Percentiles rank a stretch among this genome's conserved stretches.
These are phyloP conservation scores for Sclerotinia nivalis DNA, from an alignment of 2,329 filamentous ascomycete species.

Conservation along the genomic window DNA sequence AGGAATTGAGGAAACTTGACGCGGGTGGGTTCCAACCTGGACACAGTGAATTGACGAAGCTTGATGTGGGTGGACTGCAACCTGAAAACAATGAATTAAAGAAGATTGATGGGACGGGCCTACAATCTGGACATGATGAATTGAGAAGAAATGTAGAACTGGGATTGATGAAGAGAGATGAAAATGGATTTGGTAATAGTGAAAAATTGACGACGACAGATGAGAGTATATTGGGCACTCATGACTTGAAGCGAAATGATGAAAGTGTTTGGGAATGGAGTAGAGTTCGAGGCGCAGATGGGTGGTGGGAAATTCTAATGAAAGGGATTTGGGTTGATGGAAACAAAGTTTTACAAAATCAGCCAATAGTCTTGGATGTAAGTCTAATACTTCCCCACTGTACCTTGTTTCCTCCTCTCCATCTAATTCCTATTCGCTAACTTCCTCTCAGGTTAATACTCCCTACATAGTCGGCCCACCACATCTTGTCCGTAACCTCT, in stretches of 20 bases:
- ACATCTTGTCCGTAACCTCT: constrained; percentile 29
- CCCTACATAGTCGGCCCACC: constrained; percentile 34
- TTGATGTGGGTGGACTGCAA: not conserved
- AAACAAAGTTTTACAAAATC: constrained; percentile 28
- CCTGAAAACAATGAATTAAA: constrained; percentile 3
- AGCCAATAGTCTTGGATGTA: constrained; percentile 33
- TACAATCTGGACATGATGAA: not conserved
- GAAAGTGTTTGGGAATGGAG: constrained; percentile 32
- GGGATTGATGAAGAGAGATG: constrained; percentile 26
- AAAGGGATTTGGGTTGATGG: constrained; percentile 32
- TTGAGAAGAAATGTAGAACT: not conserved
- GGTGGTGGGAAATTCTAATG: constrained; percentile 34
- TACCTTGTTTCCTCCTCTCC: not conserved
- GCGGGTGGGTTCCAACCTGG: not conserved
- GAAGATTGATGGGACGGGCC: not conserved
- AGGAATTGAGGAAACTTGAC: constrained; percentile 6
- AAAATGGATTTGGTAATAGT: not conserved
- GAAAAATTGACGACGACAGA: constrained; percentile 24
- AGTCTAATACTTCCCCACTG: not conserved
- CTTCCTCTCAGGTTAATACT: constrained; percentile 29
- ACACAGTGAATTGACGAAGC: not conserved
- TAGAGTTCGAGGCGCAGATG: constrained; percentile 33
- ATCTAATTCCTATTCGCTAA: not conserved
- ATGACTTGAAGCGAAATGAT: not conserved
- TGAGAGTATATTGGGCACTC: not conserved